These are phyloP conservation scores for Aspergillus quadricinctus DNA, from an alignment of 2,329 filamentous ascomycete genomes.

Conservation along the genomic window DNA sequence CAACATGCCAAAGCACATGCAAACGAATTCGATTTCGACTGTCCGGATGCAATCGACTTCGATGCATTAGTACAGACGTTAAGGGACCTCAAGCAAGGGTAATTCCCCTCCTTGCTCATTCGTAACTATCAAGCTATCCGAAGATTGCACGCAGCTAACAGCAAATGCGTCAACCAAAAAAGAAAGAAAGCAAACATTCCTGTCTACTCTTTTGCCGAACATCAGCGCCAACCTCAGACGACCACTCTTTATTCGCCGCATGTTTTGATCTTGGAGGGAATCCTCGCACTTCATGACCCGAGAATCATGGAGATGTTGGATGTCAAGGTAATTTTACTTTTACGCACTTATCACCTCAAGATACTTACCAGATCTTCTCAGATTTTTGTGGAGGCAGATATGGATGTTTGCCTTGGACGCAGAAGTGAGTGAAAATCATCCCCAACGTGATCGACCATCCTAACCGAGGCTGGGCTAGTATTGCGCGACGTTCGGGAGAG, in stretches of 20 bases:
- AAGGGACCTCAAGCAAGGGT: conserved; percentile 87
- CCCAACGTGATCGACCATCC: background rate
- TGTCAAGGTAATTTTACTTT: conserved; percentile 63
- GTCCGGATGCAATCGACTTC: conserved; percentile 92
- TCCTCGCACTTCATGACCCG: conserved; percentile 87
- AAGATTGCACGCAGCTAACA: conserved; percentile 9
- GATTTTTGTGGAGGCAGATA: conserved; percentile 96
- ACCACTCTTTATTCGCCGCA: conserved; percentile 94
- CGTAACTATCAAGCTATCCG: background rate
- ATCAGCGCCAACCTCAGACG: conserved; percentile 72
- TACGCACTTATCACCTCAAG: background rate
- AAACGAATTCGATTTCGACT: conserved; percentile 95
- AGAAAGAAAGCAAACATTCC: conserved; percentile 71
- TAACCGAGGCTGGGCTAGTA: conserved; percentile 49
- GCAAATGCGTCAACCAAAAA: conserved; percentile 4
- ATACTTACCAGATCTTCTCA: conserved; percentile 22
- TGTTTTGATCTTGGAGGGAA: conserved; percentile 91
- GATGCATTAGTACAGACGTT: conserved; percentile 77
- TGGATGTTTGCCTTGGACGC: conserved; percentile 85
- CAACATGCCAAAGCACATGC: conserved; percentile 74
- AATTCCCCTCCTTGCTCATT: conserved; percentile 20
- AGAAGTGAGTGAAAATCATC: conserved; percentile 57
- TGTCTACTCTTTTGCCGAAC: conserved; percentile 90
- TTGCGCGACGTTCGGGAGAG: conserved; percentile 84
- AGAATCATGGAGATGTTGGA: conserved; percentile 83